Percentiles rank a stretch among this genome's conserved stretches.
Evolutionary conservation across 805 yeast genomes (phyloP).

Genomic region (Nakazawaea anatomiae): DNA sequence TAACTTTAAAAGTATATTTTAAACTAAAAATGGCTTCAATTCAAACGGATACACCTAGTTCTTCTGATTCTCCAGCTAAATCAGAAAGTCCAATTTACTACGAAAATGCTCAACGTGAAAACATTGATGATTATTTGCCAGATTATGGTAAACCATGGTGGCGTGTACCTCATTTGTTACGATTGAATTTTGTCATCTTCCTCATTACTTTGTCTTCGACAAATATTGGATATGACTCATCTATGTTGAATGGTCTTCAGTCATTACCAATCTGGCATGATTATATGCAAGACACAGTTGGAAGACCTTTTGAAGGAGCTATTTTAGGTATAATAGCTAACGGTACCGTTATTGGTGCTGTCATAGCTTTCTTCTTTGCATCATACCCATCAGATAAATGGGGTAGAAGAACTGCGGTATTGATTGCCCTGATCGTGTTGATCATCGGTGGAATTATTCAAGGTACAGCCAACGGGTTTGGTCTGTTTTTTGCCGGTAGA

Average conservation of each 20-base stretch:
- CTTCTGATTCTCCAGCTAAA: too few relatives aligned
- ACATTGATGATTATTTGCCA: conserved; percentile 3
- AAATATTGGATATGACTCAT: conserved; percentile 40
- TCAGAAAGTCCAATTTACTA: too few relatives aligned
- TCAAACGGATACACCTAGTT: too few relatives aligned
- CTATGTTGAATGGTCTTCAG: conserved; percentile 41
- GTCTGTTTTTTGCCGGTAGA: conserved; percentile 36
- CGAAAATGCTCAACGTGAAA: neutral
- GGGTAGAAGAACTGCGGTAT: conserved; percentile 43
- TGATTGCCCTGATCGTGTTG: conserved; percentile 46
- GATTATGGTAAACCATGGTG: conserved; percentile 27
- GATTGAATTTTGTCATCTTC: conserved; percentile 29
- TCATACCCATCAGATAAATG: conserved; percentile 26
- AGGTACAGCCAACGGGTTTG: conserved; percentile 29
- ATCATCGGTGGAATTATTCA: conserved; percentile 53
- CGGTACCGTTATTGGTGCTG: conserved; percentile 30
- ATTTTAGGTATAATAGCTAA: conserved; percentile 29
- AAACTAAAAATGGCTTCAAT: too few relatives aligned
- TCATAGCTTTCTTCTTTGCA: conserved; percentile 21
- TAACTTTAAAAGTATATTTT: too few relatives aligned
- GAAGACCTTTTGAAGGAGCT: conserved; percentile 15
- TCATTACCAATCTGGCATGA: conserved; percentile 30
- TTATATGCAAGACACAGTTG: conserved; percentile 24
- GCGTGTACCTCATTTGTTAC: conserved; percentile 29
- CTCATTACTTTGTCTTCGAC: conserved; percentile 39